Evolutionary conservation across 345 rosid species (phyloP).

Genomic region (Jatropha curcas): DNA sequence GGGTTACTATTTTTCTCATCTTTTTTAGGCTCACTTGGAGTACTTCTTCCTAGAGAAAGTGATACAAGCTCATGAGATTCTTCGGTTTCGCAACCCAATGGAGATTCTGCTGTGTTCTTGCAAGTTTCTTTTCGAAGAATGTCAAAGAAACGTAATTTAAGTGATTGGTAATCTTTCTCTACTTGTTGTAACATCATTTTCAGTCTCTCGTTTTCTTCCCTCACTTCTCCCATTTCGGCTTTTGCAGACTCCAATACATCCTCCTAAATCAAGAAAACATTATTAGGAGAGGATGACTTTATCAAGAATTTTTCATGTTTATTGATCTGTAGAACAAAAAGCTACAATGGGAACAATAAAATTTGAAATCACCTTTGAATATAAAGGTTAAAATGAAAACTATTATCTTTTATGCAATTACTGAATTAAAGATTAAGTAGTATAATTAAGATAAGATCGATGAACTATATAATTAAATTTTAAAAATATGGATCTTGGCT

Average conservation of each 20-base stretch:
- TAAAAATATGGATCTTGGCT: too few species aligned
- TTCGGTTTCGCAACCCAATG: conserved; percentile 25
- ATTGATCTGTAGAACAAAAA: too few species aligned
- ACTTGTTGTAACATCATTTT: conserved; percentile 55
- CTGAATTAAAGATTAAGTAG: too few species aligned
- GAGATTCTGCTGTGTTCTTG: conserved; percentile 24
- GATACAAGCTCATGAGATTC: conserved; percentile 62
- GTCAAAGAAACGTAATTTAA: conserved; percentile 59
- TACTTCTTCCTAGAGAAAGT: conserved; percentile 76
- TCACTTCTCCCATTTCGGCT: conserved; percentile 70
- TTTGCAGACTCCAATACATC: conserved; percentile 60
- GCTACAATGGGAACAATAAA: too few species aligned
- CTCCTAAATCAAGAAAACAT: conserved; percentile 21
- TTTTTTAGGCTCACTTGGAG: conserved; percentile 31
- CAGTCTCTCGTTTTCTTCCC: conserved; percentile 67
- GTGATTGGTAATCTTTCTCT: conserved; percentile 65
- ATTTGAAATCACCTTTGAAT: too few species aligned
- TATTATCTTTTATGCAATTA: too few species aligned
- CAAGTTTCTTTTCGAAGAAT: conserved; percentile 46
- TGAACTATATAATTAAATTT: too few species aligned
- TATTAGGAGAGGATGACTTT: too few species aligned
- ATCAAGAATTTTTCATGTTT: too few species aligned
- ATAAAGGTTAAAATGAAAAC: too few species aligned
- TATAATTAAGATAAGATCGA: too few species aligned
- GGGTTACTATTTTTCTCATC: conserved; percentile 35